A percentile compares a stretch with the other conserved stretches of the same genome.
phyloP scores from a whole-genome alignment of 768 basidiomycete genomes.

The Chalciporus piperatus region DNA sequence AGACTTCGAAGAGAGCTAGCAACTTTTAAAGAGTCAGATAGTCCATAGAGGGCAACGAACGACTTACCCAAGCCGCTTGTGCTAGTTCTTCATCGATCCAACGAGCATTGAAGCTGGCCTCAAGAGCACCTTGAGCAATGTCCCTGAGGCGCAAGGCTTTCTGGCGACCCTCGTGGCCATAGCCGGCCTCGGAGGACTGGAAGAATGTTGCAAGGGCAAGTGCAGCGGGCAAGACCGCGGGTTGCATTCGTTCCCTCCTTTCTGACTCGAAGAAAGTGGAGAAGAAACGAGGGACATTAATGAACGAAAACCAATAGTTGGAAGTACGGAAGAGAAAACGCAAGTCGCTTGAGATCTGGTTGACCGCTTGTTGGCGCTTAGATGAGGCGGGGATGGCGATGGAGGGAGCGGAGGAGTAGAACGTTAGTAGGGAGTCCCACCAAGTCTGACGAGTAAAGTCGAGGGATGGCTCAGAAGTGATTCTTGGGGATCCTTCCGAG shows the following conservation, averaged over 20 bases:
- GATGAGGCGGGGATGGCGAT: conserved; percentile 35
- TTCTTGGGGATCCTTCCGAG: conserved; percentile 18
- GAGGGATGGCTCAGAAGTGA: conserved; percentile 58
- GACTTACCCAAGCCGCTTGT: conserved; percentile 73
- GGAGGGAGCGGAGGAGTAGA: conserved; percentile 36
- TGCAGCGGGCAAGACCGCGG: conserved; percentile 58
- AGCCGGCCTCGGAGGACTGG: conserved; percentile 62
- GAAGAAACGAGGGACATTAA: conserved; percentile 70
- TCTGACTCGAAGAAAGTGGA: conserved; percentile 53
- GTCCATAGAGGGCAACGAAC: not conserved
- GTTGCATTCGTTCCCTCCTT: conserved; percentile 58
- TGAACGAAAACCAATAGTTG: conserved; percentile 72
- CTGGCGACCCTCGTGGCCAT: conserved; percentile 48
- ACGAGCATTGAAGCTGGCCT: conserved; percentile 66
- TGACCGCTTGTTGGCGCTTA: conserved; percentile 46
- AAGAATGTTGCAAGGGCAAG: conserved; percentile 68
- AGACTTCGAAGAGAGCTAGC: conserved; percentile 69
- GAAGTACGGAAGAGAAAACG: conserved; percentile 62
- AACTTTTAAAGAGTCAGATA: conserved; percentile 40
- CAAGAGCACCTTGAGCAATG: conserved; percentile 65
- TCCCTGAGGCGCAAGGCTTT: conserved; percentile 62
- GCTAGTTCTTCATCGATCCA: conserved; percentile 74
- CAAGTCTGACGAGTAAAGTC: conserved; percentile 69
- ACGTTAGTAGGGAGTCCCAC: conserved; percentile 72
- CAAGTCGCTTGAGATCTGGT: conserved; percentile 52